Evolutionary conservation across 106 monocot species (phyloP).

Genomic region (Allium sativum): DNA sequence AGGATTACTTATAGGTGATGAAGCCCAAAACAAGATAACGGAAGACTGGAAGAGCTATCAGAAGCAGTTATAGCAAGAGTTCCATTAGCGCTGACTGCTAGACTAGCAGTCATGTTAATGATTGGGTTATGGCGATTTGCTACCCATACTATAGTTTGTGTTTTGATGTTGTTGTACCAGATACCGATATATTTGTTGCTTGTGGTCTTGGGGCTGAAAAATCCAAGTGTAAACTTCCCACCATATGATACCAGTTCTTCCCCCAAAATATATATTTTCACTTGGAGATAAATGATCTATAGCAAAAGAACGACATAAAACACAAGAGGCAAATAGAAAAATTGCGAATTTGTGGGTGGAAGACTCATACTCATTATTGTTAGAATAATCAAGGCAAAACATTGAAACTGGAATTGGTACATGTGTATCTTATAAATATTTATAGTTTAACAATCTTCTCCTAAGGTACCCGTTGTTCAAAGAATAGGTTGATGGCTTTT

Average conservation of each 20-base stretch:
- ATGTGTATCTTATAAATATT: no score
- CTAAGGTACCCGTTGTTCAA: no score
- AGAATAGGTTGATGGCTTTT: no score
- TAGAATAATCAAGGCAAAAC: no score
- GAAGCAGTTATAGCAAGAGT: constrained; percentile 10
- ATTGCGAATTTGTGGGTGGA: no score
- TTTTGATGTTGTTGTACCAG: constrained; percentile 21
- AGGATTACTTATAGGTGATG: neutral
- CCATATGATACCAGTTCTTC: constrained; percentile 14
- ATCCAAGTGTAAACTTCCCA: constrained; percentile 31
- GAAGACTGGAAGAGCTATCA: neutral
- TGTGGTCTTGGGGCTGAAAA: constrained; percentile 22
- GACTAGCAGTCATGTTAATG: neutral
- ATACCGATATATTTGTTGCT: constrained; percentile 23
- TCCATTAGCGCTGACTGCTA: constrained; percentile 5
- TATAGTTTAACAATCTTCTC: no score
- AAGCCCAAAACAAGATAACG: constrained; percentile 4
- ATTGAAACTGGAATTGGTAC: no score
- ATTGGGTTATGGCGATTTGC: constrained; percentile 23
- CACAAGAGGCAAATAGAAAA: no score
- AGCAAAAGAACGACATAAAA: constrained; percentile 7
- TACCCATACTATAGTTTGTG: constrained; percentile 24
- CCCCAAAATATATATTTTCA: constrained; percentile 1
- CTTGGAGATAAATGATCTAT: constrained; percentile 3
- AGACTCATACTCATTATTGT: no score